A percentile compares a stretch with the other conserved stretches of the same genome.
Evolutionary conservation across 345 rosid genomes (phyloP).

Genomic region (Citrus cavaleriei): DNA sequence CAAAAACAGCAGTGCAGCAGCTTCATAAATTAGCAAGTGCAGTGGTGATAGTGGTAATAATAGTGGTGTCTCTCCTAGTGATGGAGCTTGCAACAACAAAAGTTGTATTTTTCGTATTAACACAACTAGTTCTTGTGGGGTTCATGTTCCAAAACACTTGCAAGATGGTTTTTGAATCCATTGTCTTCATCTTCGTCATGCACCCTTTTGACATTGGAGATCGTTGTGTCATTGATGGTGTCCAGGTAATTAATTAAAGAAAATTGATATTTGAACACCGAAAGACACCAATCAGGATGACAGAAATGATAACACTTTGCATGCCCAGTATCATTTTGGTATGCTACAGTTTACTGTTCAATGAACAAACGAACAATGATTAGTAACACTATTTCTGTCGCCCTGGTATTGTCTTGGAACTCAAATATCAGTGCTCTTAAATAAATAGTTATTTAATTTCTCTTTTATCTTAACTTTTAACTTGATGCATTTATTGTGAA

Average conservation of each 20-base stretch:
- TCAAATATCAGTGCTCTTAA: no score
- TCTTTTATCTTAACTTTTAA: no score
- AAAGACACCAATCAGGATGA: no score
- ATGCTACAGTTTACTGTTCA: no score
- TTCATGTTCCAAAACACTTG: slow-evolving; percentile 81
- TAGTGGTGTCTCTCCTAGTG: slow-evolving; percentile 53
- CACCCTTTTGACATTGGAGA: slow-evolving; percentile 88
- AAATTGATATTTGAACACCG: no score
- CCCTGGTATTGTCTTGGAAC: no score
- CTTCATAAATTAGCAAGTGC: slow-evolving; percentile 75
- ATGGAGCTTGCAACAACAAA: slow-evolving; percentile 62
- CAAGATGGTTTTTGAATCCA: slow-evolving; percentile 77
- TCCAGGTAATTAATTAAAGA: slow-evolving; percentile 41
- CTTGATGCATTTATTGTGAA: no score
- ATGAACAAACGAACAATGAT: no score
- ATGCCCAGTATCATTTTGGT: no score
- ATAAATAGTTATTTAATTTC: no score
- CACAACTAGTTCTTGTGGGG: slow-evolving; percentile 64
- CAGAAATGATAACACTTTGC: no score
- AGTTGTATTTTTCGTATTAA: slow-evolving; percentile 44
- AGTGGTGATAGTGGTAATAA: slow-evolving; percentile 44
- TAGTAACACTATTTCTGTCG: no score
- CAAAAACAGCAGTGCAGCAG: slow-evolving; percentile 73
- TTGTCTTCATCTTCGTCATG: slow-evolving; percentile 75
- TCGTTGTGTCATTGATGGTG: slow-evolving; percentile 71